Percentiles rank a stretch among this genome's conserved stretches.
Conservation (phyloP, 495 filamentous ascomycete species). For the Lasiosphaeriaceae sp. region DNA sequence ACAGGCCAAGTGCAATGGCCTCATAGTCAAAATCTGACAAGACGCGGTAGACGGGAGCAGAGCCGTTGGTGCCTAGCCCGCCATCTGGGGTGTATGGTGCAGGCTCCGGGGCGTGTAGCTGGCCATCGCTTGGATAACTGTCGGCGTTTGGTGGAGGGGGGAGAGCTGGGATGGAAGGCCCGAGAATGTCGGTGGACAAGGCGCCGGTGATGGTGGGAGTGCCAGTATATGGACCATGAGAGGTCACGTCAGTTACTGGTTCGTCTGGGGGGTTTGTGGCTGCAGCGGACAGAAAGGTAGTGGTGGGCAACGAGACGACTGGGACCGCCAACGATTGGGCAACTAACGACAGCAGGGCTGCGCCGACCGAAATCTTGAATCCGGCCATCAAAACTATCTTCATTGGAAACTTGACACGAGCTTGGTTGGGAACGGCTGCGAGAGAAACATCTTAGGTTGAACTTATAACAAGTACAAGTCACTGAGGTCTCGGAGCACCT, state of each 20-base stretch:
- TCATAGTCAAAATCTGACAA: slow-evolving; percentile 73
- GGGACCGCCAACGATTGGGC: slow-evolving; percentile 24
- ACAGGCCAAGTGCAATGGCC: slow-evolving; percentile 65
- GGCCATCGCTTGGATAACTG: slow-evolving; percentile 67
- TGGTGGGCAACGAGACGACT: slow-evolving; percentile 32
- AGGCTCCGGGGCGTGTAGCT: slow-evolving; percentile 59
- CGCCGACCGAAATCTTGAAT: slow-evolving; percentile 12
- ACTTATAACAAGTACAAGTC: no score
- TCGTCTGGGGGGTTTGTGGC: slow-evolving; percentile 19
- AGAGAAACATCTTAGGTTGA: no score
- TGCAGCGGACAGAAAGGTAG: slow-evolving; percentile 27
- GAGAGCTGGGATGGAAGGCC: slow-evolving; percentile 43
- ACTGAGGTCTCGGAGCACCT: no score
- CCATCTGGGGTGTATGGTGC: slow-evolving; percentile 72
- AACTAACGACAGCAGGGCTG: slow-evolving; percentile 20
- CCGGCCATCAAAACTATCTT: slow-evolving; percentile 4
- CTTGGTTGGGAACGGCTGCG: no score
- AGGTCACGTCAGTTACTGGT: slow-evolving; percentile 37
- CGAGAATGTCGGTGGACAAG: slow-evolving; percentile 45
- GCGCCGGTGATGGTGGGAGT: slow-evolving; percentile 57
- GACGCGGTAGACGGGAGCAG: slow-evolving; percentile 65
- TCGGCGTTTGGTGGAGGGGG: slow-evolving; percentile 49
- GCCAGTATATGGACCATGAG: slow-evolving; percentile 56
- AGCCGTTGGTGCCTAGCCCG: slow-evolving; percentile 77
- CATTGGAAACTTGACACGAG: no score